Conservation (phyloP, 805 yeast genomes). For the Grigorovia humatica region DNA sequence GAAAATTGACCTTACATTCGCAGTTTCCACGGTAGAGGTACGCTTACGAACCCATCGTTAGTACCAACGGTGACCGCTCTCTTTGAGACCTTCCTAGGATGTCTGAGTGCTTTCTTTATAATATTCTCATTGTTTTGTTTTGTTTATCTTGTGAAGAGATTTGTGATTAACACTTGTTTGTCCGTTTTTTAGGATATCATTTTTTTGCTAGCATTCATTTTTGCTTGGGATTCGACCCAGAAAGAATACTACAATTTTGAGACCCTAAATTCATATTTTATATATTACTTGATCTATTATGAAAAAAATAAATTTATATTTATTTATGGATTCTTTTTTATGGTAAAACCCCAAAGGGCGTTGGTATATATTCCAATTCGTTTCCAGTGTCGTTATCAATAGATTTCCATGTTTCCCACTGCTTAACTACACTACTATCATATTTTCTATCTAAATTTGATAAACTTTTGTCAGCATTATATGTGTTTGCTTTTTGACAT, state of each 20-base stretch:
- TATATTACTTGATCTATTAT: too few relatives aligned
- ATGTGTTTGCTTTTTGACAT: not conserved
- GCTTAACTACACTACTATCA: not conserved
- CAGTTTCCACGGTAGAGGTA: constrained; percentile 92
- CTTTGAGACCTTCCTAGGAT: constrained; percentile 75
- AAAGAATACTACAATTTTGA: too few relatives aligned
- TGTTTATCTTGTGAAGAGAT: too few relatives aligned
- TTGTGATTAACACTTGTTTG: too few relatives aligned
- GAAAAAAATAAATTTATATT: too few relatives aligned
- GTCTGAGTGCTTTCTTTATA: constrained; percentile 49
- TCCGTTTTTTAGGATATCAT: too few relatives aligned
- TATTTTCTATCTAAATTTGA: not conserved
- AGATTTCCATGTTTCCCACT: constrained; percentile 3
- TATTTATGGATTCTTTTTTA: not conserved
- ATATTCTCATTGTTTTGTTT: constrained; percentile 4
- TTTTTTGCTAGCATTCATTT: too few relatives aligned
- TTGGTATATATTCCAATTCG: constrained; percentile 36
- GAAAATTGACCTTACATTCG: constrained; percentile 74
- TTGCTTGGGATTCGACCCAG: too few relatives aligned
- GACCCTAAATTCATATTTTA: too few relatives aligned
- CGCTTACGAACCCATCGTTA: constrained; percentile 70
- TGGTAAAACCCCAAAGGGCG: constrained; percentile 42
- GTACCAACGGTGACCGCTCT: constrained; percentile 76
- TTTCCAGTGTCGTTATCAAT: not conserved
- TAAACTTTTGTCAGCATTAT: not conserved